Conservation (phyloP, 495 filamentous ascomycete genomes). For the Lepidopterella palustris region DNA sequence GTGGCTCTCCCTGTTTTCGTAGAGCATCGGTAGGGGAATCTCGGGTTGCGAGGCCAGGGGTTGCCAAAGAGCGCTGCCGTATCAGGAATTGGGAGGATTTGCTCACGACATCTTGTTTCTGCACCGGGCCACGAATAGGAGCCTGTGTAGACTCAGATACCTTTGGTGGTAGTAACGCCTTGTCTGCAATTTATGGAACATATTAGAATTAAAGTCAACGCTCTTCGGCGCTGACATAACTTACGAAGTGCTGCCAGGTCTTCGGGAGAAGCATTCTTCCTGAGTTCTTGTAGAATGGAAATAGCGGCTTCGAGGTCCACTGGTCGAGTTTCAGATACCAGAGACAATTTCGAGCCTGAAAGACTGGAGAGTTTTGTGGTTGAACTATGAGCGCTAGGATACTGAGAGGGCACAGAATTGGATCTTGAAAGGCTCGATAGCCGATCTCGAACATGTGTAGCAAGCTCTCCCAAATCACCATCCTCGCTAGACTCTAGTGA, state of each 20-base stretch:
- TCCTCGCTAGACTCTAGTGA: constrained; percentile 1
- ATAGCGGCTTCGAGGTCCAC: constrained; percentile 35
- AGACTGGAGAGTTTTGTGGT: constrained; percentile 10
- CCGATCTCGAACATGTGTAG: constrained; percentile 13
- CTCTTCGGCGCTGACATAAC: neutral
- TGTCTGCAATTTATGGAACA: neutral
- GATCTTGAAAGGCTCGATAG: constrained; percentile 16
- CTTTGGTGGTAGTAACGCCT: neutral
- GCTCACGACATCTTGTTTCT: constrained; percentile 2
- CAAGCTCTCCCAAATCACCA: constrained; percentile 20
- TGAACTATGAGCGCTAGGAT: constrained; percentile 8
- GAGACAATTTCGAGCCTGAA: constrained; percentile 19
- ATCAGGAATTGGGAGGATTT: constrained; percentile 22
- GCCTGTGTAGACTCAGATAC: neutral
- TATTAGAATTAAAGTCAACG: neutral
- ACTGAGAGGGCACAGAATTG: constrained; percentile 10
- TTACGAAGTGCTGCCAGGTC: constrained; percentile 35
- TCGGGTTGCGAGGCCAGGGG: constrained; percentile 34
- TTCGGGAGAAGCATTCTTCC: constrained; percentile 35
- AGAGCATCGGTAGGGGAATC: constrained; percentile 21
- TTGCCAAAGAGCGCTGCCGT: constrained; percentile 26
- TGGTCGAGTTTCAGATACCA: constrained; percentile 13
- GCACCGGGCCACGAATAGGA: neutral
- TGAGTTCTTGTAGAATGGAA: constrained; percentile 33
- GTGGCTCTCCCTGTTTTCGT: constrained; percentile 23